Evolutionary conservation across 495 filamentous ascomycete genomes (phyloP), one percentile per base, ranked within the genome.

Genomic region (Hypoxylon subgilvum): DNA sequence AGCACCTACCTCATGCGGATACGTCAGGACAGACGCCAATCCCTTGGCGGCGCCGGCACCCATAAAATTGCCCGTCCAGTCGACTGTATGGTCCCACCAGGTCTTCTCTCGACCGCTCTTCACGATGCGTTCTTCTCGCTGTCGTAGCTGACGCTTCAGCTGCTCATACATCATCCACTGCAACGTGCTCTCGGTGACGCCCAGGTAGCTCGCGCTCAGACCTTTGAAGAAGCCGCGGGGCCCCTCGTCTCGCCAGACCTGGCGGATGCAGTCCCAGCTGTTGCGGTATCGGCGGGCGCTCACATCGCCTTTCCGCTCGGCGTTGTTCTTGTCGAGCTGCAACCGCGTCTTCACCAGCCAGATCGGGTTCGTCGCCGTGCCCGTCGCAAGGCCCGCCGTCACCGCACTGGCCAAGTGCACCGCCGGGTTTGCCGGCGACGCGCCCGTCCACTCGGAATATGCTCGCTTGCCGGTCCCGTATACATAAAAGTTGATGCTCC

Each of bases 291-390:
- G 83, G 5, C 90, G 81, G 17, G 73, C 72, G 6, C 72, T 68
- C 3, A 67, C 66, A 28, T 72, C 74, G n/a, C 81, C 82, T 6
- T 64, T 81, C 68, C 71, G 80, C 69, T 57, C 81, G 6, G 80
- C 77, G 40, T 74, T 69, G 50, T 84, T 84, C 70, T 87, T 89
- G 68, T 96, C 91, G 6, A 96, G 85, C 76, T 96, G 91, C 52
- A 96, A 62, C 34, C 91, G 82, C 18, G 91, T 96, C 77, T 96
- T 96, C 47, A 96, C 82, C 39, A 96, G 79, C 91, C 91, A 96
- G 54, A 96, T 95, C 2, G 91, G 91, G 72, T 95, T 96, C 13
- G 91, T 96, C 13, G 86, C 90, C 2, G 91, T 94, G 14, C 87
- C 86, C 0, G 91, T 96, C 14, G 85, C 84, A 28, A 96, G 77